These are phyloP conservation scores for Geotrichum europaeum DNA, from an alignment of 1,139 yeast genomes.

Conservation along the genomic window DNA sequence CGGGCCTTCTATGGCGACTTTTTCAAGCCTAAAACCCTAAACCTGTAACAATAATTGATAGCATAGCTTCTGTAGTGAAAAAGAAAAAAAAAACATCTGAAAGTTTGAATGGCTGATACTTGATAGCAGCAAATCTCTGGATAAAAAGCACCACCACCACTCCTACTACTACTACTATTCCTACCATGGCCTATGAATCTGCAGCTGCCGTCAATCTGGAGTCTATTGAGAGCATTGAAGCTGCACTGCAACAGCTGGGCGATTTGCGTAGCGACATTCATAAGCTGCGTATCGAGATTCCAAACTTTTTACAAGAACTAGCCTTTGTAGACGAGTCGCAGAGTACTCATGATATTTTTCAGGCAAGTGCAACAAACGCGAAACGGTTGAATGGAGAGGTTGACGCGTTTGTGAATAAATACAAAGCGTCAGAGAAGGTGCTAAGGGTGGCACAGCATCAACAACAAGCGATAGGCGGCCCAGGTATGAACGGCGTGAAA, in stretches of 20 bases:
- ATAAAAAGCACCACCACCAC: no score
- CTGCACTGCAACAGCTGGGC: conserved; percentile 1
- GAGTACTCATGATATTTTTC: conserved; percentile 17
- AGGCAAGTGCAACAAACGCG: conserved; percentile 14
- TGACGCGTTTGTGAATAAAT: conserved; percentile 12
- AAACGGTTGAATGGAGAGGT: conserved; percentile 16
- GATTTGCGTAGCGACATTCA: conserved; percentile 16
- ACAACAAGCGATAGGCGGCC: background rate
- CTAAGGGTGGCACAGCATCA: background rate
- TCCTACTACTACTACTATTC: background rate
- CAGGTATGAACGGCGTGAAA: background rate
- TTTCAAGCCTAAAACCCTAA: background rate
- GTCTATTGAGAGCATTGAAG: conserved; percentile 7
- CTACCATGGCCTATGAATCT: background rate
- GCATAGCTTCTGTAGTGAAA: background rate
- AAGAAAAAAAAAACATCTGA: background rate
- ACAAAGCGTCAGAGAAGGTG: background rate
- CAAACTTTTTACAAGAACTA: conserved; percentile 21
- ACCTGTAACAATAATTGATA: background rate
- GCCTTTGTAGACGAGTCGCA: conserved; percentile 26
- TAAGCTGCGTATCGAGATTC: conserved; percentile 23
- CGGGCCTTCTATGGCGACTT: background rate
- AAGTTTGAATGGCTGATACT: background rate
- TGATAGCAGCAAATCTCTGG: no score
- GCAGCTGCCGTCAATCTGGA: conserved; percentile 4